phyloP scores from a whole-genome alignment of 331 rosid genomes.

The Prunus yedoensis region DNA sequence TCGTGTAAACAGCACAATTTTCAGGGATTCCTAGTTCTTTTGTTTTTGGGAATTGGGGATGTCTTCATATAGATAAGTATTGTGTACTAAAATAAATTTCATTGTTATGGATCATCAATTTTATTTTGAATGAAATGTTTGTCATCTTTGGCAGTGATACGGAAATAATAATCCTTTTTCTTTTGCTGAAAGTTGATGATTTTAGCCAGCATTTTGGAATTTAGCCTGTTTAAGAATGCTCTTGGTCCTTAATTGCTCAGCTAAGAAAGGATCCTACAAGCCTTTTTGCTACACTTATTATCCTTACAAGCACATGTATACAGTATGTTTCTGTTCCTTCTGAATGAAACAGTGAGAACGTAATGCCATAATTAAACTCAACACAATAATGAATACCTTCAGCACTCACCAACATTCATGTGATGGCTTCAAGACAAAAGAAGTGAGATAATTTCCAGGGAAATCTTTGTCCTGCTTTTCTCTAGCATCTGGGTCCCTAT shows the following conservation, averaged over 20 bases:
- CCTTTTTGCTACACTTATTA: neutral
- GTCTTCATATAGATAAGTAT: neutral
- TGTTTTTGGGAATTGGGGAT: neutral
- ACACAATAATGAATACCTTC: neutral
- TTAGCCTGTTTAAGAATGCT: neutral
- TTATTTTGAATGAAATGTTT: neutral
- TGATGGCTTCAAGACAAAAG: conserved; percentile 29
- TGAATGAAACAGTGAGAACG: too few species aligned
- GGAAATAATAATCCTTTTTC: neutral
- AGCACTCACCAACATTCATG: conserved; percentile 18
- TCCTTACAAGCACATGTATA: too few species aligned
- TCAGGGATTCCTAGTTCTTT: neutral
- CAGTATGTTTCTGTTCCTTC: too few species aligned
- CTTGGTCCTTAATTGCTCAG: neutral
- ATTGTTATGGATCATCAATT: neutral
- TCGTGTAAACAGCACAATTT: neutral
- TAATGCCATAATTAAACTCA: neutral
- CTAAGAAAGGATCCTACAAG: neutral
- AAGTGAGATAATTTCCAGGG: conserved; percentile 15
- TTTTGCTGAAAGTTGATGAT: neutral
- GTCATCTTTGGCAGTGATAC: neutral
- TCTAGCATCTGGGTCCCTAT: too few species aligned
- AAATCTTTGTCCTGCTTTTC: too few species aligned
- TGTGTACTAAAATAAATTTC: neutral
- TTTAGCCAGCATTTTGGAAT: neutral